phyloP scores from a whole-genome alignment of 2,329 filamentous ascomycete genomes.

The Leptographium wingfieldii region DNA sequence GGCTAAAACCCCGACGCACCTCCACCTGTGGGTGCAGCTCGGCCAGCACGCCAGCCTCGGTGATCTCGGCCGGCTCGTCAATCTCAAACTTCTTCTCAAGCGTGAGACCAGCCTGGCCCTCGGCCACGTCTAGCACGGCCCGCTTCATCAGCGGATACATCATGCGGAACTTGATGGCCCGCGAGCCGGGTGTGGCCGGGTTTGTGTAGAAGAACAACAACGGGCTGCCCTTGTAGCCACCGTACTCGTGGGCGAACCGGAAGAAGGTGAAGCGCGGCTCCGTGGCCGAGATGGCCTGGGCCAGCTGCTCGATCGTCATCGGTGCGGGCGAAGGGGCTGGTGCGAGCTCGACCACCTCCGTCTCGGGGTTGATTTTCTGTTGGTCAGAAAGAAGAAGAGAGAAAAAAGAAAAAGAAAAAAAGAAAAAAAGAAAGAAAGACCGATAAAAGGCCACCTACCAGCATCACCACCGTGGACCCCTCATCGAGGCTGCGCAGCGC shows the following conservation, averaged over 20 bases:
- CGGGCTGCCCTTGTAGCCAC: slow-evolving; percentile 39
- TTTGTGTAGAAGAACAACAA: slow-evolving; percentile 77
- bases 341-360: slow-evolving; percentile 57
- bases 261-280: slow-evolving; percentile 74
- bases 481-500: slow-evolving; percentile 48
- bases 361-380: slow-evolving; percentile 59
- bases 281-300: slow-evolving; percentile 45
- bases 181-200: slow-evolving; percentile 50
- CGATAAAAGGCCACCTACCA: neutral
- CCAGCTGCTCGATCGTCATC: slow-evolving; percentile 44
- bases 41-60: slow-evolving; percentile 48
- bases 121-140: slow-evolving; percentile 53
- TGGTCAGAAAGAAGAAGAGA: neutral
- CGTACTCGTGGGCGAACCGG: slow-evolving; percentile 47
- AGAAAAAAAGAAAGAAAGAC: neutral
- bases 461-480: slow-evolving; percentile 50
- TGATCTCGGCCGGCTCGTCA: slow-evolving; percentile 57
- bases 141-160: slow-evolving; percentile 63
- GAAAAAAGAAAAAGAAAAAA: too few relatives aligned
- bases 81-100: slow-evolving; percentile 61
- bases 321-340: slow-evolving; percentile 32
- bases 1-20: slow-evolving; percentile 55
- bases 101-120: slow-evolving; percentile 49
- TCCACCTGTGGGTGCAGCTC: slow-evolving; percentile 58
- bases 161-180: slow-evolving; percentile 73